These are phyloP conservation scores for Beta lomatogona DNA, from an alignment of 179 eudicot species.

Conservation along the genomic window DNA sequence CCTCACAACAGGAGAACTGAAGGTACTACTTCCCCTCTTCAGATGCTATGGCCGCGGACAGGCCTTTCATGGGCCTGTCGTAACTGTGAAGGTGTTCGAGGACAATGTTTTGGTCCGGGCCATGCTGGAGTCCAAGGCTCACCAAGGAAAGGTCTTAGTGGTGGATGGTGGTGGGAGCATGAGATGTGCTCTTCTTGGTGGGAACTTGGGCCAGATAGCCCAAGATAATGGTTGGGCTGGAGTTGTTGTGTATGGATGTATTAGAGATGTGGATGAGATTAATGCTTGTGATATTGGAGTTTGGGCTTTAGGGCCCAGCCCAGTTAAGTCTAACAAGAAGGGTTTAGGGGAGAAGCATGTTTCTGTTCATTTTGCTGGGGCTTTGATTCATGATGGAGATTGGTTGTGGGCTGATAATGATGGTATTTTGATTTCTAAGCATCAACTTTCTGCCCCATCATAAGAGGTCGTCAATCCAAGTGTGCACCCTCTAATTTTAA, in stretches of 20 bases:
- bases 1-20: constrained; percentile 36
- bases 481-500: too few species aligned
- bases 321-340: constrained; percentile 36
- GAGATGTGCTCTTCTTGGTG: constrained; percentile 40
- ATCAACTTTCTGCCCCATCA: constrained; percentile 24
- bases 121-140: constrained; percentile 26
- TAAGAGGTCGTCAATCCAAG: too few species aligned
- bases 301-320: constrained; percentile 34
- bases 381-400: constrained; percentile 36
- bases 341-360: constrained; percentile 37
- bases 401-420: constrained; percentile 50
- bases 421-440: constrained; percentile 39
- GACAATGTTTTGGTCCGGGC: constrained; percentile 38
- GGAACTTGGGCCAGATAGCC: constrained; percentile 41
- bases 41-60: constrained; percentile 33
- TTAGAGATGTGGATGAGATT: constrained; percentile 44
- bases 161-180: constrained; percentile 41
- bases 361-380: constrained; percentile 33
- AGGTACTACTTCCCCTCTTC: constrained; percentile 33
- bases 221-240: constrained; percentile 45
- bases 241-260: constrained; percentile 36
- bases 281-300: constrained; percentile 45
- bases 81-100: constrained; percentile 39
- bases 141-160: constrained; percentile 37
- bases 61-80: constrained; percentile 33